Evolutionary conservation across 768 basidiomycete species (phyloP), one percentile per base, ranked within the genome.

Genomic region (Russula emetica): DNA sequence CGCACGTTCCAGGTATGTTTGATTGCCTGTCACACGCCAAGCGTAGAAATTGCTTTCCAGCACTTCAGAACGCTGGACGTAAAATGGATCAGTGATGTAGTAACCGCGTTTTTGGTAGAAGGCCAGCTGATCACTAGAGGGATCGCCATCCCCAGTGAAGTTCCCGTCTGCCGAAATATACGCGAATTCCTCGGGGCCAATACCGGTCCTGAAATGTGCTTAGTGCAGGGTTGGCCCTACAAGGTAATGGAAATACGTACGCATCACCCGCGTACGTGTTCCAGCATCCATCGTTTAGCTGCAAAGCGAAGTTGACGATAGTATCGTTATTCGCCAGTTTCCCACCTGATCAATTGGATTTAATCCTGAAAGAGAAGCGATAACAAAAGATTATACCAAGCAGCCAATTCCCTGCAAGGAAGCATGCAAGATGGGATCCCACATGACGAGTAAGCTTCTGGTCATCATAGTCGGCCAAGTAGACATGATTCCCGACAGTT

Each of bases 21-120:
- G 72, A 67, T 90, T 76, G 0, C 89, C 90, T 2, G 88, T 89
- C 18, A 79, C 82, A 28, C 90, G 83, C 79, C 79, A 91, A 0
- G 88, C 89, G 63, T 90, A 87, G 76, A 90, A 90, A 76, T 90
- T 90, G 58, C 84, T 86, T 72, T 91, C 88, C 20, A 91, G 80
- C 26, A 91, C 87, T 73, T 90, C 88, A 0, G 90, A 89, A 30
- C 90, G 86, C 47, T 84, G 76, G 71, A 85, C 80, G 68, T 90
- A 91, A 66, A 78, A 28, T 7, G 72, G 66, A 16, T 80, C 81
- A 67, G 68, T 69, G 63, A 87, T 82, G 69, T 86, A 90, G 73
- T 81, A 89, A 0, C 87, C 89, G 66, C 89, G 77, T 62, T 81
- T 20, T 13, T 81, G 57, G 74, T 86, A 83, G 76, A 88, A 90